Base-by-base conservation (phyloP, 768 basidiomycete species). In the Leucocoprinus sp. region DNA sequence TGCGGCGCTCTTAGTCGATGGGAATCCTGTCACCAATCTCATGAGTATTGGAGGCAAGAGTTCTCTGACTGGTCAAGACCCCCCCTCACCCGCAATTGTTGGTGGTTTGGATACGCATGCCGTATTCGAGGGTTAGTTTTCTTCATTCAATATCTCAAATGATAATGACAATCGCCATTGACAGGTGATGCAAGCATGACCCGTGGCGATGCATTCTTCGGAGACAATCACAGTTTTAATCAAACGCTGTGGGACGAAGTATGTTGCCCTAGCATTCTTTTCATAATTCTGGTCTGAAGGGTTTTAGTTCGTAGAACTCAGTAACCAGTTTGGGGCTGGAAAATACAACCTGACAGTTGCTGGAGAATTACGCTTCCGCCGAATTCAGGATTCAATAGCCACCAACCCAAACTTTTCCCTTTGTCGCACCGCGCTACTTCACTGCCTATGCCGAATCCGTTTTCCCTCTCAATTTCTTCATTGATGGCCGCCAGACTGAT, bases 161-260 rank as follows among this genome's bases (percentile, higher is more conserved):
- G n/a, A 21, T 8, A 2, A 8, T 15, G 21, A 15, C n/a, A 19
- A 35, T 2, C 6, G 43, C 5, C 21, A 7, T 23, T 12, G 21
- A 28, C 18, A 46, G 45, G 52, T 27, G 52, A 53, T 46, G 39
- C 48, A 12, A 53, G 52, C 29, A 43, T 39, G 37, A 53, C 52
- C 14, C 46, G 50, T 15, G 49, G 28, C 2, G 55, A 56, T 37
- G 43, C 40, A 11, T 52, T 43, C 50, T 56, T 54, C 17, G 55
- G 53, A 4, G 55, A 54, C 24, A 54, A 56, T 39, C 47, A 51
- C 45, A 56, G 50, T 37, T 54, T 56, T 35, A 56, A 56, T 28
- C 51, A 56, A 36, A 56, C 53, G 1, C 44, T 56, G 2, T 56
- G 48, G 36, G 51, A 51, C n/a, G 43, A 54, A 42, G 55, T 56